Evolutionary conservation across 2,329 filamentous ascomycete species (phyloP), one percentile per base, ranked within the genome.

Genomic region (Clonostachys rosea): DNA sequence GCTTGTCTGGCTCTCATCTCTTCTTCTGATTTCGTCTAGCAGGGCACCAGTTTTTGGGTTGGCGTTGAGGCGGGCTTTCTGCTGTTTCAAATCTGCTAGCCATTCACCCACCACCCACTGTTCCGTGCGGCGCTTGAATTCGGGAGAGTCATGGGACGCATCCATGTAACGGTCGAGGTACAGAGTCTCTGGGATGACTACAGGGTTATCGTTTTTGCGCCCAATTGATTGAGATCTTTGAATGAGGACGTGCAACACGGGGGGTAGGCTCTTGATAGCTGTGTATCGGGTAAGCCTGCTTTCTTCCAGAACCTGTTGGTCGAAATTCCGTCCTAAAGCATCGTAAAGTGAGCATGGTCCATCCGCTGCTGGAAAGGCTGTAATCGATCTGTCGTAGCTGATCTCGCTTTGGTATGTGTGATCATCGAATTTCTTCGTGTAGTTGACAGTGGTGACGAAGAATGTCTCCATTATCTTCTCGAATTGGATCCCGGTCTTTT

Each of bases 121-220:
- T 50, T 85, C 73, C 50, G 84, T 76, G 30, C 90, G 83, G 40
- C 79, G 74, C 40, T 76, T 69, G 61, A 88, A 79, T 3, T 90
- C 69, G 2, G 77, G 68, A 4, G 83, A 79, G 39, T 81, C 75
- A 5, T 75, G 72, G 1, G 76, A 71, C 5, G 81, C 79, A 50
- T 89, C 84, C 76, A 91, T 86, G 64, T 95, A 99, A 30, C 91
- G 81, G 65, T 97, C 94, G 46, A 99, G 74, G 60, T 89, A 95
- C 12, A 99, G 76, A 3, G 78, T 84, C 54, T 94, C 86, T 5
- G 86, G 84, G n/a, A 99, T 81, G 17, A 82, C 76, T 12, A 99
- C 79, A 11, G 88, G 82, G 50, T 91, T 84, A 46, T 82, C 83
- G 30, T 91, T 90, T 60, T 95, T 95, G 40, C 76, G 76, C 7